Evolutionary conservation across 129 eudicot genomes (phyloP).

Genomic region (Lactuca sativa): DNA sequence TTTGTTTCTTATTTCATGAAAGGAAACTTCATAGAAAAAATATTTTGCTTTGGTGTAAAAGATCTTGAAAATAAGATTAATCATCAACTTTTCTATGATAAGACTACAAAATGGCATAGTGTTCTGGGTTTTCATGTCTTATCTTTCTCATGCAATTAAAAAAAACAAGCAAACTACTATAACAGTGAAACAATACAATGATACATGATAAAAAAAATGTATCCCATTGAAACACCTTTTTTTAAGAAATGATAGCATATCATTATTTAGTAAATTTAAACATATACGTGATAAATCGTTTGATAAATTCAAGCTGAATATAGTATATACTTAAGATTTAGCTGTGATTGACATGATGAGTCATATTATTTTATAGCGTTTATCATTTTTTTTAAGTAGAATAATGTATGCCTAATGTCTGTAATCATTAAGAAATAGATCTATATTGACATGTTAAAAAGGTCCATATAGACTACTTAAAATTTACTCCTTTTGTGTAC

Average conservation of each 20-base stretch:
- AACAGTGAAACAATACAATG: constrained; percentile 5
- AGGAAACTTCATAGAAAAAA: constrained; percentile 6
- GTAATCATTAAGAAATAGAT: too few species aligned
- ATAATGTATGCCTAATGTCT: too few species aligned
- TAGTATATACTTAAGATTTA: background rate
- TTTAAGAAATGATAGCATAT: background rate
- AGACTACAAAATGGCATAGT: constrained; percentile 7
- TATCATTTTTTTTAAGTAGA: background rate
- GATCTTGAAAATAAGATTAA: background rate
- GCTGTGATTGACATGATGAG: background rate
- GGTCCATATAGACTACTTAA: too few species aligned
- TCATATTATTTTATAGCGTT: too few species aligned
- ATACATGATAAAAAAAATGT: constrained; percentile 13
- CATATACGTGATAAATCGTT: too few species aligned
- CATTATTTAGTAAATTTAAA: background rate
- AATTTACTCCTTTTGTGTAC: too few species aligned
- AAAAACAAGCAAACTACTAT: constrained; percentile 11
- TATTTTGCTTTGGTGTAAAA: constrained; percentile 15
- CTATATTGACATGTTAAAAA: too few species aligned
- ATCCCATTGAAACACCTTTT: constrained; percentile 6
- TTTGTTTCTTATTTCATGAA: constrained; percentile 13
- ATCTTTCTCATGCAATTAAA: constrained; percentile 18
- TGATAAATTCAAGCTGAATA: too few species aligned
- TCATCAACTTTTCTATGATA: background rate
- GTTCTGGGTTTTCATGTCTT: constrained; percentile 1